A percentile compares a stretch with the other conserved stretches of the same genome.
Evolutionary conservation across 257 asterid genomes (phyloP).

Genomic region (Haberlea rhodopensis): DNA sequence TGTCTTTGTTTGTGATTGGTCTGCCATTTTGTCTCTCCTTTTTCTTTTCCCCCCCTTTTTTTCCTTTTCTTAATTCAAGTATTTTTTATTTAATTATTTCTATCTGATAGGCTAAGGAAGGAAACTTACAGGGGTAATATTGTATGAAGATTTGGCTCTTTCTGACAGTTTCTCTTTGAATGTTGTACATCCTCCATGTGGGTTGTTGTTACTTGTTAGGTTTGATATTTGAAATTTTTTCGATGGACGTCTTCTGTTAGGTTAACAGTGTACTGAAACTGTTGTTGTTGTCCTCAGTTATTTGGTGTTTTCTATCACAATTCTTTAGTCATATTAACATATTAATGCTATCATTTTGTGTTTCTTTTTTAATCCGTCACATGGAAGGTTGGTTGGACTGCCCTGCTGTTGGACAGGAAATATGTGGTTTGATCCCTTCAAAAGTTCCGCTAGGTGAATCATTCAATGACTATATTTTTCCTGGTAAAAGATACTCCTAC

Average conservation of each 20-base stretch:
- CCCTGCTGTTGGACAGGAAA: constrained; percentile 80
- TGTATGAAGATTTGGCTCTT: background rate
- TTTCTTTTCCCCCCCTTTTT: too few species aligned
- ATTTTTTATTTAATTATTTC: too few species aligned
- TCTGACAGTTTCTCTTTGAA: background rate
- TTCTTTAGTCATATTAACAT: too few species aligned
- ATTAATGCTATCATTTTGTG: background rate
- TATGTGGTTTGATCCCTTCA: constrained; percentile 77
- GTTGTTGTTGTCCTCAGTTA: background rate
- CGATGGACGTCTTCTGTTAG: background rate
- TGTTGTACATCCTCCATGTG: constrained; percentile 1
- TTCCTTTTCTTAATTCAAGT: background rate
- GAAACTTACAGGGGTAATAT: constrained; percentile 1
- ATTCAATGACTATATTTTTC: constrained; percentile 62
- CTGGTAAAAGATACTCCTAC: constrained; percentile 92
- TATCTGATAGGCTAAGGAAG: background rate
- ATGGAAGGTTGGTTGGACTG: constrained; percentile 95
- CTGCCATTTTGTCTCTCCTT: background rate
- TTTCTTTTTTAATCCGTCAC: background rate
- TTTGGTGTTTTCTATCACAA: background rate
- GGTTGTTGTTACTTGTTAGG: background rate
- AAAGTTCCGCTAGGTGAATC: constrained; percentile 91
- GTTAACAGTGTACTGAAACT: background rate
- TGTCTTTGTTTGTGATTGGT: background rate
- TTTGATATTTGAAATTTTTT: background rate